Conservation (phyloP, 2,329 filamentous ascomycete species). For the Mycocentrospora acerina region DNA sequence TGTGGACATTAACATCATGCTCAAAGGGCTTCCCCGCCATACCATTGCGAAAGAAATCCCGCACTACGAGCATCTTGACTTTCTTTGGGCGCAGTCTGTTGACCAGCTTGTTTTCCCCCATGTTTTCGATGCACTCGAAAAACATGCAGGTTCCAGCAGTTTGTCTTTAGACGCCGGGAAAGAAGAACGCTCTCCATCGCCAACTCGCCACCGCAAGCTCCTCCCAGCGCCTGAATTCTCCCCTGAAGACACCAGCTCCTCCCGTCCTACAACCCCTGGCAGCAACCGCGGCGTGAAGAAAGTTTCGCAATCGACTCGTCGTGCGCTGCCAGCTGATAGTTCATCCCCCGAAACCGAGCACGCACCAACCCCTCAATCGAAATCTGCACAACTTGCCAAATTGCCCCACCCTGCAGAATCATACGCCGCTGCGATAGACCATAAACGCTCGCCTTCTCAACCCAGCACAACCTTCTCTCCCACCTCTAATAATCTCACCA, state of each 20-base stretch:
- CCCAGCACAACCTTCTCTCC: slow-evolving; percentile 14
- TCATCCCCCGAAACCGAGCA: slow-evolving; percentile 4
- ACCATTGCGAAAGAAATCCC: slow-evolving; percentile 85
- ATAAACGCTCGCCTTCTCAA: slow-evolving; percentile 13
- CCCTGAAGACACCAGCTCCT: slow-evolving; percentile 24
- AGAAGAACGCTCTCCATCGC: slow-evolving; percentile 29
- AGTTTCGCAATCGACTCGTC: slow-evolving; percentile 3
- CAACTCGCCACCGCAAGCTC: slow-evolving; percentile 29
- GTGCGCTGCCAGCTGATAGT: neutral
- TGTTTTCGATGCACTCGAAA: slow-evolving; percentile 84
- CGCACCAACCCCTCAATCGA: slow-evolving; percentile 14
- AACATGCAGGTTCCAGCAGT: slow-evolving; percentile 48
- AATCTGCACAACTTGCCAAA: slow-evolving; percentile 13
- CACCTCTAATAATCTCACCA: slow-evolving; percentile 7
- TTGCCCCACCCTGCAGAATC: slow-evolving; percentile 20
- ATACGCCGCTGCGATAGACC: slow-evolving; percentile 15
- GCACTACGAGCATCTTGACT: slow-evolving; percentile 96
- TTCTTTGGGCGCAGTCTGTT: slow-evolving; percentile 89
- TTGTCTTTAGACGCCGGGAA: slow-evolving; percentile 11
- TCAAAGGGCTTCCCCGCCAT: slow-evolving; percentile 79
- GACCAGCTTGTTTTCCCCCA: slow-evolving; percentile 83
- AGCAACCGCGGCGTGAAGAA: slow-evolving; percentile 12
- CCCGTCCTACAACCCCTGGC: slow-evolving; percentile 25
- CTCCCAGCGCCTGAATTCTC: slow-evolving; percentile 26
- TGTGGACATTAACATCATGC: slow-evolving; percentile 91